Percentiles rank a stretch among this genome's conserved stretches.
Conservation (phyloP, 2,329 filamentous ascomycete genomes). For the Huntiella savannae region DNA sequence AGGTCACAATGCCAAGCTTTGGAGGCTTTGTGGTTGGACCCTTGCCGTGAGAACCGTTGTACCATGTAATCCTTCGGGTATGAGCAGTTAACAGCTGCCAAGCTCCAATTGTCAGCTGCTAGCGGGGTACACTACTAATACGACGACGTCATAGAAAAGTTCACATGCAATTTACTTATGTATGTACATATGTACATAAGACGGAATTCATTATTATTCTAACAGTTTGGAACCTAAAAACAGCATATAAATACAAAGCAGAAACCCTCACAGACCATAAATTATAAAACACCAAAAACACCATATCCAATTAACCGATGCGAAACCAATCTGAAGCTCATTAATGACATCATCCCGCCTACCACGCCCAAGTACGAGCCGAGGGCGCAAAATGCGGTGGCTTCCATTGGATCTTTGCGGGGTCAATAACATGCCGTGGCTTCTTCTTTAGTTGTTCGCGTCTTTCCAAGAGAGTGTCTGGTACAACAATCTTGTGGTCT, state of each 20-base stretch:
- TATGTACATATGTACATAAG: too few relatives aligned
- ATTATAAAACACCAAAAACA: background rate
- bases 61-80: too few relatives aligned
- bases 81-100: too few relatives aligned
- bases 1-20: too few relatives aligned
- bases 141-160: too few relatives aligned
- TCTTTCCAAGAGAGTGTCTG: constrained; percentile 61
- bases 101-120: too few relatives aligned
- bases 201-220: background rate
- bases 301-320: background rate
- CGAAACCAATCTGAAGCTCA: background rate
- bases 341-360: constrained; percentile 11
- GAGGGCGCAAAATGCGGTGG: constrained; percentile 85
- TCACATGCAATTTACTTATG: too few relatives aligned
- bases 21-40: too few relatives aligned
- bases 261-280: background rate
- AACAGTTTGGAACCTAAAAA: background rate
- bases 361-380: constrained; percentile 92
- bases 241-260: background rate
- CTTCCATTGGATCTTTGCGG: constrained; percentile 75
- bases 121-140: too few relatives aligned
- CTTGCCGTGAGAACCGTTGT: too few relatives aligned
- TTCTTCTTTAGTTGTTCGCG: constrained; percentile 67
- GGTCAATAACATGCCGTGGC: constrained; percentile 56
- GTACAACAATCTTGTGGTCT: constrained; percentile 88